phyloP scores from a whole-genome alignment of 2,329 filamentous ascomycete species.

The Cucurbitaria berberidis region DNA sequence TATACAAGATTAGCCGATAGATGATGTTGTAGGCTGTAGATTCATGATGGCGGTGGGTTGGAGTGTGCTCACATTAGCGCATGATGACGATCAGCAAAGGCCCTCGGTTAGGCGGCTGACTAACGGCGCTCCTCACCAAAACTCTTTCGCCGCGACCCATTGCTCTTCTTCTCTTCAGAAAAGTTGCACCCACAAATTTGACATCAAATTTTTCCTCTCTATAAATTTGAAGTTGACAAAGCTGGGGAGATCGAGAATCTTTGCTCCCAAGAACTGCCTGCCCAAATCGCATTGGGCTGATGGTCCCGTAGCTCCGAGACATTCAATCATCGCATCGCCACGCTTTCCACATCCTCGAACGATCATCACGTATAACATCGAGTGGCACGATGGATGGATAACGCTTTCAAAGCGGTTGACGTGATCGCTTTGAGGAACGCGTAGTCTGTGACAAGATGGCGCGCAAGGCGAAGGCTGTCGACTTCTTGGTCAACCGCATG shows the following conservation, averaged over 20 bases:
- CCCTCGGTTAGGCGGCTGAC: slow-evolving; percentile 1
- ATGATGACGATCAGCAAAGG: too few species aligned
- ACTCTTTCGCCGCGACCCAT: slow-evolving; percentile 16
- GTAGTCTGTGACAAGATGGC: slow-evolving; percentile 15
- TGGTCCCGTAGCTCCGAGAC: slow-evolving; percentile 49
- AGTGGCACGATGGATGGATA: slow-evolving; percentile 52
- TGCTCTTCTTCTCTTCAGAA: slow-evolving; percentile 36
- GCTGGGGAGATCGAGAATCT: slow-evolving; percentile 57
- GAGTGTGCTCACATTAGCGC: too few species aligned
- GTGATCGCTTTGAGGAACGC: slow-evolving; percentile 35
- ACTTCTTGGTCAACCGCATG: slow-evolving; percentile 33
- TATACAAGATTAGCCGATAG: too few species aligned
- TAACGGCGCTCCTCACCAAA: slow-evolving; percentile 16
- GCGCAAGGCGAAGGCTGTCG: slow-evolving; percentile 34
- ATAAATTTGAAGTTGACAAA: slow-evolving; percentile 65
- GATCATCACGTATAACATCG: slow-evolving; percentile 15
- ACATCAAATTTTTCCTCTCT: slow-evolving; percentile 55
- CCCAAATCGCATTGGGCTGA: slow-evolving; percentile 36
- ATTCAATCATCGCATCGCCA: slow-evolving; percentile 21
- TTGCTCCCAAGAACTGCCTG: slow-evolving; percentile 48
- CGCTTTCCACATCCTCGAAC: slow-evolving; percentile 5
- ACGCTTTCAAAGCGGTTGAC: slow-evolving; percentile 42
- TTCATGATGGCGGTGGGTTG: too few species aligned
- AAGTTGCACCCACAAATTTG: slow-evolving; percentile 62
- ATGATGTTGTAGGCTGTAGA: too few species aligned